Base-by-base conservation (phyloP, 139 green algal species). In the Diplosphaera chodatii region DNA sequence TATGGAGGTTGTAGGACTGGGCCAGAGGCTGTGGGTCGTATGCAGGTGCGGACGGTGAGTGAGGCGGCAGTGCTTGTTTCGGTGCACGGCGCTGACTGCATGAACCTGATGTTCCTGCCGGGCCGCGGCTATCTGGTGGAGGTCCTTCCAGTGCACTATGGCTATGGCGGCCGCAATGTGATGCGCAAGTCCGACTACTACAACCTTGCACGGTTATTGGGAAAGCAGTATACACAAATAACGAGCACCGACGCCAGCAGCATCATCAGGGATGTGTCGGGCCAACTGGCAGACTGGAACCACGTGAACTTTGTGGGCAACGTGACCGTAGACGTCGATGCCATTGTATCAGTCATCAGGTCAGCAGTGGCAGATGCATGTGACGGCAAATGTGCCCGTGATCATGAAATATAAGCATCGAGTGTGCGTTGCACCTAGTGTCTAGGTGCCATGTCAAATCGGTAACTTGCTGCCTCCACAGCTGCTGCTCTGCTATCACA, bases 51-150 rank as follows among this genome's bases (percentile, higher is more conserved):
- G 25, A 25, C 48, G 10, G 16, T 59, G 18, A 10, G 25, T 18
- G 48, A 59, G 3, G 48, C 48, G 48, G 48, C 48, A 25, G 48
- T 59, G 48, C 48, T 59, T 10, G 48, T 59, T 25, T 59, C 48
- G 48, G 48, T 59, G 48, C 48, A 59, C 48, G 48, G 48, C 16
- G 48, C 48, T n/a, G 48, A 59, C 48, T 59, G 48, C 48, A 59
- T 59, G 48, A 59, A 59, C 48, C 48, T 59, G 13, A 59, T 59
- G 48, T 59, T 59, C 48, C 48, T 59, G 48, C 48, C 48, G 48
- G 10, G 25, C 16, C 48, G 48, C 48, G 48, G 48, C 16, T 59
- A 3, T 3, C 48, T 59, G 16, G 48, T 59, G 10, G 48, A 59
- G 48, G 48, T 59, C 16, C 48, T 59, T 10, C 48, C 48, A 25